Evolutionary conservation across 129 eudicot species (phyloP), one percentile per base, ranked within the genome.

Genomic region (Saposhnikovia divaricata): DNA sequence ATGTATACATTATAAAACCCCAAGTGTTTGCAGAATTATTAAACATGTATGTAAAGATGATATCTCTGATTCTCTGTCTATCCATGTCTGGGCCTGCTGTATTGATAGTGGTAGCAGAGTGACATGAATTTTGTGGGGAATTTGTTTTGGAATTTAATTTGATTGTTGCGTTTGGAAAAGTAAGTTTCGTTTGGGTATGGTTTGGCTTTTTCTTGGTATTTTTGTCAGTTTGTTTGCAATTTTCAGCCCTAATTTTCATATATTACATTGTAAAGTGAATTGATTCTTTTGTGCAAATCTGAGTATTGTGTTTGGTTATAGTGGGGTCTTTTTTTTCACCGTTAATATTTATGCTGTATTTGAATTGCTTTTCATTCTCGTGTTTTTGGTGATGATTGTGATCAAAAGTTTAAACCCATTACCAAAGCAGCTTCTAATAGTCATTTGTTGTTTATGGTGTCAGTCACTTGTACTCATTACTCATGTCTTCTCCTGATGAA

Each of bases 41-140:
- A 3, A 2, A 73, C 19, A n/a, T 23, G 12, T 25, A 43, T 47
- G 16, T 42, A 8, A 23, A 42, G 48, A 19, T 23, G 19, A 44
- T 72, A 45, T 72, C 37, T 72, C 37, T 28, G 19, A 43, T 43
- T 43, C 45, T 34, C 45, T 68, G 34, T 80, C 79, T 10, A 39
- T 82, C 23, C 47, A 72, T 40, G 47, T 43, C 77, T 84, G 31
- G 85, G 86, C 71, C 82, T 81, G 84, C 83, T 80, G 81, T 76
- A 39, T 74, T 77, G 77, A 78, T 77, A 80, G 85, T 85, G 85
- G 79, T 86, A 75, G 88, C 81, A 73, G 53, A 73, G 55, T 23
- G 53, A 73, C 51, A 73, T n/a, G 65, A 63, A 75, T 83, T 78
- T 83, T 69, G 88, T 80, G 87, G 87, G 90, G 90, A 78, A 59